Percentiles rank a stretch among this genome's conserved stretches.
Evolutionary conservation across 2,329 filamentous ascomycete genomes (phyloP).

Genomic region (Pseudopithomyces chartarum): DNA sequence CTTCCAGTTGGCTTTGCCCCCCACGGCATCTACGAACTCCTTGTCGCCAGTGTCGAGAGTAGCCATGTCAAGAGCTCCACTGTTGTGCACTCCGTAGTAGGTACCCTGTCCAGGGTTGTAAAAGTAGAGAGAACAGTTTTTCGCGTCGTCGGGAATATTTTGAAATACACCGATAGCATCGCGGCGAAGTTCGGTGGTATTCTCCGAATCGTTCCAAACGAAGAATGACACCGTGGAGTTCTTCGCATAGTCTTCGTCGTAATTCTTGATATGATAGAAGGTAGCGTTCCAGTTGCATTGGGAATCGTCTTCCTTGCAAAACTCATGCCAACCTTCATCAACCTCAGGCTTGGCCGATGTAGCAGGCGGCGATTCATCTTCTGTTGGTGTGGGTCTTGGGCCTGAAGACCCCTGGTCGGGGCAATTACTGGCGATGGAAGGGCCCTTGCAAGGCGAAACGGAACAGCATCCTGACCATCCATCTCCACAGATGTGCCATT

Average conservation of each 20-base stretch:
- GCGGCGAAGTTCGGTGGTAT: neutral
- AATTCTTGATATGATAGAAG: neutral
- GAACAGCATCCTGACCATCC: slow-evolving; percentile 7
- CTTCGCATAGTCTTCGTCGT: neutral
- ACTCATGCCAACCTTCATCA: neutral
- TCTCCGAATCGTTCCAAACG: neutral
- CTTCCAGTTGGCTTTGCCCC: neutral
- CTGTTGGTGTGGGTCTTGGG: neutral
- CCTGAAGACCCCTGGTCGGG: neutral
- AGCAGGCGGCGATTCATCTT: neutral
- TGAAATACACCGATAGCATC: neutral
- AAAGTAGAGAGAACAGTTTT: neutral
- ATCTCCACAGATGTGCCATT: slow-evolving; percentile 3
- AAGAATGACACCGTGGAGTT: neutral
- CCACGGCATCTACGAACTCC: neutral
- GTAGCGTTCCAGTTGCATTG: slow-evolving; percentile 1
- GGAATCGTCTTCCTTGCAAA: slow-evolving; percentile 4
- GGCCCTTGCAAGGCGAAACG: slow-evolving; percentile 5
- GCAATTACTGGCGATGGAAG: slow-evolving; percentile 3
- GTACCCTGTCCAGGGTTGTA: neutral
- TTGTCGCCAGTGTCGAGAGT: slow-evolving; percentile 1
- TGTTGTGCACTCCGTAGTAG: slow-evolving; percentile 1
- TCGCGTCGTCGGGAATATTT: neutral
- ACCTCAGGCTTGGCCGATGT: neutral
- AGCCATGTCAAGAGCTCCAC: slow-evolving; percentile 1